Evolutionary conservation across 495 filamentous ascomycete species (phyloP).

Genomic region (Neurospora sp.): DNA sequence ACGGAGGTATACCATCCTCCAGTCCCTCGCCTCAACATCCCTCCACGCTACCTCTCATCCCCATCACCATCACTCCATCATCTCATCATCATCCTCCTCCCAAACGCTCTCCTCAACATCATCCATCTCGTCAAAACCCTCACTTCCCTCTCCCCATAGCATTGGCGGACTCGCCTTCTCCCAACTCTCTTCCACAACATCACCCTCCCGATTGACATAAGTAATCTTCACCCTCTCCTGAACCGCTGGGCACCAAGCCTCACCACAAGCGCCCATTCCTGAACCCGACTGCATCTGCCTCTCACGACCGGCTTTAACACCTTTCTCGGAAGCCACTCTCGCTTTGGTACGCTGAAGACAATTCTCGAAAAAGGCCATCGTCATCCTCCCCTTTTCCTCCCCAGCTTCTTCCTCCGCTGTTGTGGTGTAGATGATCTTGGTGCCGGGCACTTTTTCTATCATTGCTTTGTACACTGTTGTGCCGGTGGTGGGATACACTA

Average conservation of each 20-base stretch:
- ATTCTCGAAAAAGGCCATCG: not conserved
- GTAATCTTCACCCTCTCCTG: not conserved
- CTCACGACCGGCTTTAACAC: not conserved
- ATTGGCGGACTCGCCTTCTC: not conserved
- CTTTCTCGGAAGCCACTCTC: not conserved
- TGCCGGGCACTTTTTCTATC: not conserved
- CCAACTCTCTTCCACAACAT: not conserved
- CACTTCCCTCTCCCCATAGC: not conserved
- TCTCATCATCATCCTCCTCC: not conserved
- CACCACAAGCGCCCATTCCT: not conserved
- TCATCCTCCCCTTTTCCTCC: not conserved
- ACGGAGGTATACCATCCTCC: not conserved
- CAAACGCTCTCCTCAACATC: not conserved
- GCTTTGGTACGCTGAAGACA: not conserved
- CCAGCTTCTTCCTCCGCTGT: not conserved
- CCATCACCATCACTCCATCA: not conserved
- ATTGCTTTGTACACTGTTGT: not conserved
- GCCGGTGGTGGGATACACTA: too few relatives aligned
- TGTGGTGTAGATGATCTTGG: not conserved
- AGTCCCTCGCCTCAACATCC: not conserved
- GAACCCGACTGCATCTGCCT: fast-evolving
- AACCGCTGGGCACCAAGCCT: not conserved
- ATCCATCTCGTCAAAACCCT: not conserved
- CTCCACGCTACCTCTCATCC: not conserved
- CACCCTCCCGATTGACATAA: not conserved